Percentiles rank a stretch among this genome's conserved stretches.
Evolutionary conservation across 208 protist species (phyloP).

Genomic region (Leishmania turanica): DNA sequence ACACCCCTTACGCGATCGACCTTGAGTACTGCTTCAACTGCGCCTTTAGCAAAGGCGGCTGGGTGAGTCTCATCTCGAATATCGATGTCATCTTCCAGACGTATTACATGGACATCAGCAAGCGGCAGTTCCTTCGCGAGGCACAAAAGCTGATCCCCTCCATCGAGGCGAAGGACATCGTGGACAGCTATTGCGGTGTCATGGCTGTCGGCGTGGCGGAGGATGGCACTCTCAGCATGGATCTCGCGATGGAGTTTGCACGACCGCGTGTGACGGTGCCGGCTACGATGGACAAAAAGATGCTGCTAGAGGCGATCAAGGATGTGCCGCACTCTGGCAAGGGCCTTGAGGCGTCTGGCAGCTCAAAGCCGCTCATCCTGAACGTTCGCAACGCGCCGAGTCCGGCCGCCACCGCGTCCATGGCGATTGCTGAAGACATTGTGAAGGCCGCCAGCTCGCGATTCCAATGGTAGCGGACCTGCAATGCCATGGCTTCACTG

Average conservation of each 20-base stretch:
- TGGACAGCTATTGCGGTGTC: conserved; percentile 78
- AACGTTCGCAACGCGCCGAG: conserved; percentile 93
- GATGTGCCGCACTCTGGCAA: conserved; percentile 16
- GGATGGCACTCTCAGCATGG: conserved; percentile 56
- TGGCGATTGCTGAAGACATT: conserved; percentile 91
- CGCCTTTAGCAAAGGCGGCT: conserved; percentile 72
- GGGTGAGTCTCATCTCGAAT: conserved; percentile 67
- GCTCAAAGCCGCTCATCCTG: conserved; percentile 56
- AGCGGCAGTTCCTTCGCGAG: conserved; percentile 59
- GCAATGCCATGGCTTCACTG: not conserved
- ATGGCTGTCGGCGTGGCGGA: conserved; percentile 66
- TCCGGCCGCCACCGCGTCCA: conserved; percentile 81
- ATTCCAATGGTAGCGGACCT: conserved; percentile 63
- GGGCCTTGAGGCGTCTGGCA: conserved; percentile 8
- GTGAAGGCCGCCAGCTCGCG: conserved; percentile 48
- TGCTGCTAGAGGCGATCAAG: conserved; percentile 45
- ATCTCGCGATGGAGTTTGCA: conserved; percentile 82
- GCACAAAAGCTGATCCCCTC: conserved; percentile 78
- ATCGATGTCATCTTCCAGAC: conserved; percentile 53
- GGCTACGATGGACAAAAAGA: conserved; percentile 38
- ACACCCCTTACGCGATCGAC: conserved; percentile 79
- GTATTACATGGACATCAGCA: conserved; percentile 71
- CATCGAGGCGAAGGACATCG: conserved; percentile 61
- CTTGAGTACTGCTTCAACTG: conserved; percentile 74
- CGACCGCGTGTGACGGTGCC: conserved; percentile 55